A percentile compares a stretch with the other conserved stretches of the same genome.
phyloP scores from a whole-genome alignment of 2,329 filamentous ascomycete species.

The Tolypocladium pustulatum region DNA sequence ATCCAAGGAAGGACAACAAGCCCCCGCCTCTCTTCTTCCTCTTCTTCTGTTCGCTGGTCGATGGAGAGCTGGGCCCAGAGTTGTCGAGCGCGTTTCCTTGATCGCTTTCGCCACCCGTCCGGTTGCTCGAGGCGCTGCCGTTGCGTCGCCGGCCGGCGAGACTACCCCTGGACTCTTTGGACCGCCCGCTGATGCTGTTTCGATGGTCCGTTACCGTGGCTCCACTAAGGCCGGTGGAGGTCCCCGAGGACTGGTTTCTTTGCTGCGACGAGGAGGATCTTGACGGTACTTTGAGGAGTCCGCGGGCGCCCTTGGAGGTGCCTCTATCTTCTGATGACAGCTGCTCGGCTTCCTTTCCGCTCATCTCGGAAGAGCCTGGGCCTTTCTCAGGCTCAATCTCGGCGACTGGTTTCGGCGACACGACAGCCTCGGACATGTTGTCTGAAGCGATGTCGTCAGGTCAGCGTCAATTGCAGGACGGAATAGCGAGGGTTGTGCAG shows the following conservation, averaged over 20 bases:
- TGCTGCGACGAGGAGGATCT: constrained; percentile 51
- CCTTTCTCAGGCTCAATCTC: constrained; percentile 24
- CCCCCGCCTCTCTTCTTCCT: constrained; percentile 45
- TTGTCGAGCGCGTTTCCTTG: constrained; percentile 37
- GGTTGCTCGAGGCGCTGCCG: constrained; percentile 57
- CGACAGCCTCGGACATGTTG: constrained; percentile 22
- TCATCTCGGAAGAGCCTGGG: constrained; percentile 23
- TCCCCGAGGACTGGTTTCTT: constrained; percentile 47
- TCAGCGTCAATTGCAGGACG: not conserved
- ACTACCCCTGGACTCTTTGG: constrained; percentile 56
- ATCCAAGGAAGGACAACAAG: constrained; percentile 52
- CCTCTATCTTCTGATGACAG: constrained; percentile 30
- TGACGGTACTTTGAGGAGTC: constrained; percentile 48
- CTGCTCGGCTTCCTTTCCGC: constrained; percentile 30
- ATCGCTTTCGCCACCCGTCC: constrained; percentile 43
- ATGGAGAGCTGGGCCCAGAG: constrained; percentile 42
- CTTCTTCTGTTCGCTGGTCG: constrained; percentile 37
- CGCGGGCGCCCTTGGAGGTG: constrained; percentile 37
- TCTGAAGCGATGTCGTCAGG: constrained; percentile 2
- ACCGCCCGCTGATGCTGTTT: constrained; percentile 53
- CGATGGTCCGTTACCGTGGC: constrained; percentile 47
- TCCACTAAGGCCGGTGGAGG: constrained; percentile 49
- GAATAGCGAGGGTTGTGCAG: not conserved
- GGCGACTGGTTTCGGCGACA: constrained; percentile 13
- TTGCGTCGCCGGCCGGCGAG: constrained; percentile 53